phyloP scores from a whole-genome alignment of 192 early-diverging fungal species.

The Rhizophagus prolifer region DNA sequence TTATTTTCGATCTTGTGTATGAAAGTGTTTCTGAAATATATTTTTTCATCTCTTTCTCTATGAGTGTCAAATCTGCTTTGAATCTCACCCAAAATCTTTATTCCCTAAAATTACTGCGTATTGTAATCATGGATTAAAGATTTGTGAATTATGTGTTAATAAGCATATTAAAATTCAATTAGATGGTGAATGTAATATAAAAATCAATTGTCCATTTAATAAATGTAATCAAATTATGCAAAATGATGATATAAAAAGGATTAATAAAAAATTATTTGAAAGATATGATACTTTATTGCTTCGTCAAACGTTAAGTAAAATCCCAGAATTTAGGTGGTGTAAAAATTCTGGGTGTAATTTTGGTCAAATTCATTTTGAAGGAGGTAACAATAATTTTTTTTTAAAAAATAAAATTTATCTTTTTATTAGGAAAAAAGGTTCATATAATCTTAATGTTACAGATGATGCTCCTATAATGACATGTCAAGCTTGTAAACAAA shows the following conservation, averaged over 20 bases:
- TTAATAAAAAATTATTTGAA: constrained; percentile 10
- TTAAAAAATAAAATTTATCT: background rate
- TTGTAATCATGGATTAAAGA: constrained; percentile 9
- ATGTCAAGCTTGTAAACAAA: background rate
- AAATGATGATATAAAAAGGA: constrained; percentile 3
- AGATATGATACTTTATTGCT: constrained; percentile 18
- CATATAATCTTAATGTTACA: background rate
- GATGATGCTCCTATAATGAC: constrained; percentile 29
- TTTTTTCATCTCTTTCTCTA: no score
- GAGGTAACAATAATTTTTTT: constrained; percentile 8
- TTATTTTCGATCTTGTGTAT: no score
- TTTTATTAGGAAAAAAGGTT: background rate
- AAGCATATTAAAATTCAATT: background rate
- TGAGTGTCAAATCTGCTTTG: background rate
- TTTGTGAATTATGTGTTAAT: constrained; percentile 9
- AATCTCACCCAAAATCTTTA: background rate
- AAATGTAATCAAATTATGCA: background rate
- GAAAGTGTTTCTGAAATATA: no score
- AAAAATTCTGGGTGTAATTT: constrained; percentile 12
- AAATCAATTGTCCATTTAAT: constrained; percentile 14
- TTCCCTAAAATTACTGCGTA: background rate
- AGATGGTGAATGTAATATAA: background rate
- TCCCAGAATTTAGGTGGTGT: constrained; percentile 28
- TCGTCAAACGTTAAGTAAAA: background rate
- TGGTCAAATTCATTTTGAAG: constrained; percentile 26